Conservation (phyloP, 2,329 filamentous ascomycete species). For the Epichloe festucae region DNA sequence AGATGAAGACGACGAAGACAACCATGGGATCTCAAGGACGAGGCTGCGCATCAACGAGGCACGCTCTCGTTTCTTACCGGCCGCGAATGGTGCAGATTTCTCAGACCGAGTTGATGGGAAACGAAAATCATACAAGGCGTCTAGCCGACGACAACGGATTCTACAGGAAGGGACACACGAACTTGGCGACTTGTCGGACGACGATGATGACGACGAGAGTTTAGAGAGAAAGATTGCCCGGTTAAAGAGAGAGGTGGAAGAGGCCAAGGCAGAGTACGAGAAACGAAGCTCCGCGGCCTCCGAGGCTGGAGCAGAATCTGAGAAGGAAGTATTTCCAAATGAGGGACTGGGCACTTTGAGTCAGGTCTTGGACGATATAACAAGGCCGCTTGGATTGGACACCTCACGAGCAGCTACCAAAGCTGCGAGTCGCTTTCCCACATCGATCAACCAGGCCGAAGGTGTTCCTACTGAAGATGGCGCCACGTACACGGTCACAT, state of each 20-base stretch:
- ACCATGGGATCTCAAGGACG: slow-evolving; percentile 58
- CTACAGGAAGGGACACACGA: slow-evolving; percentile 51
- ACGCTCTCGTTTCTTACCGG: slow-evolving; percentile 63
- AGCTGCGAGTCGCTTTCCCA: slow-evolving; percentile 1
- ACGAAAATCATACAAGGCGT: slow-evolving; percentile 69
- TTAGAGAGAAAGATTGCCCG: slow-evolving; percentile 69
- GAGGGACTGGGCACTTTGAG: slow-evolving; percentile 50
- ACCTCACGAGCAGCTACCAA: slow-evolving; percentile 7
- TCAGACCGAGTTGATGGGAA: slow-evolving; percentile 78
- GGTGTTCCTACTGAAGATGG: slow-evolving; percentile 13
- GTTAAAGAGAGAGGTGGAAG: slow-evolving; percentile 70
- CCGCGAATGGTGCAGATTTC: slow-evolving; percentile 68
- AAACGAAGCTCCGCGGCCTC: slow-evolving; percentile 37
- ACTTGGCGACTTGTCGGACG: slow-evolving; percentile 63
- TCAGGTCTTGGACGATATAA: slow-evolving; percentile 56
- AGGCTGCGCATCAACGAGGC: slow-evolving; percentile 68
- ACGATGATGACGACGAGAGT: slow-evolving; percentile 59
- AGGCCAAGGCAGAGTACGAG: slow-evolving; percentile 50
- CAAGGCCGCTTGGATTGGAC: slow-evolving; percentile 15
- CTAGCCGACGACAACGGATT: slow-evolving; percentile 52
- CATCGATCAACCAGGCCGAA: slow-evolving; percentile 10
- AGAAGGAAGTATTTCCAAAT: slow-evolving; percentile 29
- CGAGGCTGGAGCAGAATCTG: slow-evolving; percentile 31
- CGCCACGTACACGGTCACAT: slow-evolving; percentile 51
- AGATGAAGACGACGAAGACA: slow-evolving; percentile 49